Percentiles rank a stretch among this genome's conserved stretches.
Evolutionary conservation across 371 early-diverging fungal genomes (phyloP).

Genomic region (Mucor velutinosus): DNA sequence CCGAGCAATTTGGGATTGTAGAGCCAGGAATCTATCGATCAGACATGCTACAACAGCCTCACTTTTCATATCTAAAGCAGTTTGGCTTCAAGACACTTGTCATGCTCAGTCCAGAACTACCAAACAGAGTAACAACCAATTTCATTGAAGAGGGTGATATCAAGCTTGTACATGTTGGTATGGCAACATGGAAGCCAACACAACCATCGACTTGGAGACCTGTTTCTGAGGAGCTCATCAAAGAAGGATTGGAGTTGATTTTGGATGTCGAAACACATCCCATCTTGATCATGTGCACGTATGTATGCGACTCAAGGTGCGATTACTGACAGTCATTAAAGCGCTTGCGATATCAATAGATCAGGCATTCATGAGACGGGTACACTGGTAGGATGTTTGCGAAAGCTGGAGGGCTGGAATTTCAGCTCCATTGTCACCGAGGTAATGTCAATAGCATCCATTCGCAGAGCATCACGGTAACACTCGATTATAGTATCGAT

Average conservation of each 20-base stretch:
- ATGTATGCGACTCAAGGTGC: constrained; percentile 25
- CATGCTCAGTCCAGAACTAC: constrained; percentile 86
- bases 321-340: neutral
- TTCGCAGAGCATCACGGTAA: constrained; percentile 11
- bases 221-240: constrained; percentile 91
- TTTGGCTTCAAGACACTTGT: constrained; percentile 80
- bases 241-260: constrained; percentile 87
- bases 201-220: constrained; percentile 82
- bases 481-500: constrained; percentile 70
- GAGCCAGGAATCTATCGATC: constrained; percentile 89
- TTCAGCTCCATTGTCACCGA: constrained; percentile 94
- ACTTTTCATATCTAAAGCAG: constrained; percentile 79
- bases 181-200: constrained; percentile 57
- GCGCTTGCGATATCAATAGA: constrained; percentile 19
- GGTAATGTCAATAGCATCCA: constrained; percentile 35
- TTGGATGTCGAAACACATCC: constrained; percentile 82
- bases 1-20: constrained; percentile 92
- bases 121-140: constrained; percentile 73
- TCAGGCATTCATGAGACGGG: constrained; percentile 82
- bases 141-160: constrained; percentile 84
- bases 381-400: constrained; percentile 89
- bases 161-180: constrained; percentile 76
- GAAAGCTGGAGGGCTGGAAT: constrained; percentile 94
- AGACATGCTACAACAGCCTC: constrained; percentile 69
- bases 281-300: constrained; percentile 89